phyloP scores from a whole-genome alignment of 1,284 basidiomycete genomes.

The Exobasidium rhododendri region DNA sequence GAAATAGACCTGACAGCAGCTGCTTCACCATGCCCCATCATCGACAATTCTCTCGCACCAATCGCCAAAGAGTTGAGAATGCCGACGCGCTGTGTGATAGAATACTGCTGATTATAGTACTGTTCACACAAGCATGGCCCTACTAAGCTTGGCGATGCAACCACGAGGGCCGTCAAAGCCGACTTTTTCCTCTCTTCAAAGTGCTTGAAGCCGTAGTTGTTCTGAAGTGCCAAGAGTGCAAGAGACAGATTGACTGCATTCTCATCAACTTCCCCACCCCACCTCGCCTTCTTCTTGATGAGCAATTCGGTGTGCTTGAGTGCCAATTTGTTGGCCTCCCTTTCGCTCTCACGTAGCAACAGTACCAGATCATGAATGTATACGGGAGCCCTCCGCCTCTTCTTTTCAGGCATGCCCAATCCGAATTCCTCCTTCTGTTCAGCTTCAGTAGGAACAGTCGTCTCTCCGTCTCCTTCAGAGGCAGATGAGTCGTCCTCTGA shows the following conservation, averaged over 20 bases:
- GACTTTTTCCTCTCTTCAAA: constrained; percentile 77
- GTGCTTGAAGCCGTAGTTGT: constrained; percentile 75
- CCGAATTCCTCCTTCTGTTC: constrained; percentile 19
- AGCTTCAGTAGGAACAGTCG: background rate
- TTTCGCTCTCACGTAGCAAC: constrained; percentile 41
- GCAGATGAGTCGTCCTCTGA: constrained; percentile 19
- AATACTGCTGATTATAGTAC: constrained; percentile 88
- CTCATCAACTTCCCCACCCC: constrained; percentile 59
- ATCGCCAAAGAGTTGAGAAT: constrained; percentile 81
- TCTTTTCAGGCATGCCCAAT: constrained; percentile 22
- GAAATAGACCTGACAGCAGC: background rate
- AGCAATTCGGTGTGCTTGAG: constrained; percentile 32
- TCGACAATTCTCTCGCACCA: constrained; percentile 76
- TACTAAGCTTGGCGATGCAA: constrained; percentile 70
- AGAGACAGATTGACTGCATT: constrained; percentile 79
- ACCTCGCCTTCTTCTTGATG: constrained; percentile 33
- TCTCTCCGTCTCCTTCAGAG: constrained; percentile 4
- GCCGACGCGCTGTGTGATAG: constrained; percentile 73
- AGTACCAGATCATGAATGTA: constrained; percentile 55
- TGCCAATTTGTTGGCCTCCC: constrained; percentile 21
- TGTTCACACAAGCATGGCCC: constrained; percentile 81
- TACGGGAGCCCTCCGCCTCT: constrained; percentile 45
- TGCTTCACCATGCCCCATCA: background rate
- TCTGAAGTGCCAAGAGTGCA: constrained; percentile 70
- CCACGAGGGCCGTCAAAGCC: constrained; percentile 73